Conservation (phyloP, 2,329 filamentous ascomycete genomes). For the Phyllosticta citriasiana region DNA sequence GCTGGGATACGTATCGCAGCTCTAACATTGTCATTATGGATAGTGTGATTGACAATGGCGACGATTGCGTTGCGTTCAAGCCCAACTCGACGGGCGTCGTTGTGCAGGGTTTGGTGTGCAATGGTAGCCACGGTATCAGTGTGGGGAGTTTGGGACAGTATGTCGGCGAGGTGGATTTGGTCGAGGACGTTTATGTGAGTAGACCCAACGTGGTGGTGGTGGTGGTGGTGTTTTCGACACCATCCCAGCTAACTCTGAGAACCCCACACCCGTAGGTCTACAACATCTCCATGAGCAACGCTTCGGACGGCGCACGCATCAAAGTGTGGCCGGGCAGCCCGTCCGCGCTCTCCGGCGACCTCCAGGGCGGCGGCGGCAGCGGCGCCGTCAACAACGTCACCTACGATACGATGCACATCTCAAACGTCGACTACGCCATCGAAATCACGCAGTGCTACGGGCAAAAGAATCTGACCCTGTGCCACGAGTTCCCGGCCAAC, state of each 20-base stretch:
- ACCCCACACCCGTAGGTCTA: constrained; percentile 17
- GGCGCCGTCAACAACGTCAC: constrained; percentile 57
- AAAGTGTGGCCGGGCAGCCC: constrained; percentile 60
- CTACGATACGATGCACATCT: constrained; percentile 50
- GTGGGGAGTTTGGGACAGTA: constrained; percentile 67
- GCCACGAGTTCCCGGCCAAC: constrained; percentile 46
- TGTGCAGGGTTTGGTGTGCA: constrained; percentile 57
- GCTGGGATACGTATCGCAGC: constrained; percentile 53
- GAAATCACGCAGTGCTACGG: constrained; percentile 58
- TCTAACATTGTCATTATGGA: constrained; percentile 56
- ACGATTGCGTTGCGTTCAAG: constrained; percentile 67
- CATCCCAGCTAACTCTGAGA: neutral
- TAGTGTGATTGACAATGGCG: constrained; percentile 53
- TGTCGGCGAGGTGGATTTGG: constrained; percentile 51
- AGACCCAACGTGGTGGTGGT: too few relatives aligned
- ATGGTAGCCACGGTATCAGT: constrained; percentile 61
- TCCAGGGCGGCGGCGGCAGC: constrained; percentile 55
- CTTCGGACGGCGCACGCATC: constrained; percentile 56
- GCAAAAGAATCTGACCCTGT: constrained; percentile 52
- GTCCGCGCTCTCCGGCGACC: constrained; percentile 47
- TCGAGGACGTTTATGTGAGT: constrained; percentile 55
- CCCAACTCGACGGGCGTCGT: constrained; percentile 61
- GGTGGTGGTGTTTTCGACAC: too few relatives aligned
- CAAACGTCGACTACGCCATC: constrained; percentile 56
- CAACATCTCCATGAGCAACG: constrained; percentile 30